Percentiles rank a stretch among this genome's conserved stretches.
phyloP scores from a whole-genome alignment of 192 early-diverging fungal genomes.

The Umbelopsis sp. region DNA sequence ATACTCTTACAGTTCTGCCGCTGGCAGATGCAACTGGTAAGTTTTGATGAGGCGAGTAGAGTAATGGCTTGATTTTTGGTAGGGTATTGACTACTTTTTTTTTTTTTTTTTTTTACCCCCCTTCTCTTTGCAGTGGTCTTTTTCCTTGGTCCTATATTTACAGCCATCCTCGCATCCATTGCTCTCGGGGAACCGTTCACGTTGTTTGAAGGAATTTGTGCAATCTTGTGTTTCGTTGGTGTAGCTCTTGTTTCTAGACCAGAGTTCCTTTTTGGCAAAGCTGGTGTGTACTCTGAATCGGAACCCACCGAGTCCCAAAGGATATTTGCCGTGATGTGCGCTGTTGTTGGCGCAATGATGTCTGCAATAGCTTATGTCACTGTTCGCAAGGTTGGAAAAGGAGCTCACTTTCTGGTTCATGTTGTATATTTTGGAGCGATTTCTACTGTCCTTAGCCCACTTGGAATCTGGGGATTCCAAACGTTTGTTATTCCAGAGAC shows the following conservation, averaged over 20 bases:
- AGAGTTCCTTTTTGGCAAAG: constrained; percentile 34
- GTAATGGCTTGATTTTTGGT: too few species aligned
- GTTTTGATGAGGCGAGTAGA: neutral
- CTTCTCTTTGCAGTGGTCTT: constrained; percentile 53
- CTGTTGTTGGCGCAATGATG: constrained; percentile 62
- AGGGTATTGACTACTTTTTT: too few species aligned
- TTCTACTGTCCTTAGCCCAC: constrained; percentile 49
- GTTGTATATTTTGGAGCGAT: constrained; percentile 77
- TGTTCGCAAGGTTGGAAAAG: constrained; percentile 72
- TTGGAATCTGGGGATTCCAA: constrained; percentile 44
- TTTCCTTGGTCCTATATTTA: constrained; percentile 78
- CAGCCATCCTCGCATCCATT: constrained; percentile 64
- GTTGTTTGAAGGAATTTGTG: constrained; percentile 53
- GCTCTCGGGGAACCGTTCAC: constrained; percentile 68
- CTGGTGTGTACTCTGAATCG: neutral
- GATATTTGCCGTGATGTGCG: constrained; percentile 45
- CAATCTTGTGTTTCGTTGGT: constrained; percentile 58
- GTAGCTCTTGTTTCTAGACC: constrained; percentile 68
- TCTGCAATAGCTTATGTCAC: constrained; percentile 67
- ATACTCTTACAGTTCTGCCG: constrained; percentile 64
- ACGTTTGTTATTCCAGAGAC: constrained; percentile 43
- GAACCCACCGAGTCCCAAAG: neutral
- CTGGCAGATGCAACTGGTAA: constrained; percentile 71
- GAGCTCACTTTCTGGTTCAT: constrained; percentile 76
- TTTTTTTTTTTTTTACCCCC: too few species aligned